phyloP scores from a whole-genome alignment of 805 yeast genomes.

The Schwanniomyces vanrijiae region DNA sequence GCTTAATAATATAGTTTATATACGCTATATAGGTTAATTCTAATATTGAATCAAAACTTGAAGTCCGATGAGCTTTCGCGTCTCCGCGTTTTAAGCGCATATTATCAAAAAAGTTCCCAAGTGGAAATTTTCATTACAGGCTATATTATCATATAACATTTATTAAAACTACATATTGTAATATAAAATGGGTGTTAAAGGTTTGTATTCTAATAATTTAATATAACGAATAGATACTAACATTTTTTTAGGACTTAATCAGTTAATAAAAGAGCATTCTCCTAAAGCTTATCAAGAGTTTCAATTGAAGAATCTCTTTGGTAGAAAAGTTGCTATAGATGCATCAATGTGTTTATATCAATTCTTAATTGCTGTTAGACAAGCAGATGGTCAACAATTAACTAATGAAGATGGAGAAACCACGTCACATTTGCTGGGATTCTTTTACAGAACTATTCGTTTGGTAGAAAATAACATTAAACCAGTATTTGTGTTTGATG shows the following conservation, averaged over 20 bases:
- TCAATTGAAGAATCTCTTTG: constrained; percentile 84
- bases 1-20: neutral
- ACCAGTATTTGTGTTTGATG: constrained; percentile 96
- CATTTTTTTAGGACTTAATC: constrained; percentile 65
- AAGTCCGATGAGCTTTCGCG: neutral
- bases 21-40: neutral
- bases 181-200: constrained; percentile 50
- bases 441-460: constrained; percentile 89
- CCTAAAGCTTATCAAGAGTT: constrained; percentile 74
- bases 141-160: neutral
- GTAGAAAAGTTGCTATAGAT: constrained; percentile 96
- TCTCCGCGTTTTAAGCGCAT: neutral
- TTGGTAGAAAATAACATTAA: constrained; percentile 92
- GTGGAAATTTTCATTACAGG: neutral
- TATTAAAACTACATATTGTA: neutral
- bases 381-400: constrained; percentile 92
- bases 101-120: neutral
- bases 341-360: constrained; percentile 97
- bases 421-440: constrained; percentile 90
- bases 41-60: neutral
- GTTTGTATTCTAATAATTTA: constrained; percentile 21
- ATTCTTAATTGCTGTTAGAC: constrained; percentile 93
- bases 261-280: constrained; percentile 85
- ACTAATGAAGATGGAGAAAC: constrained; percentile 90
- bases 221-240: constrained; percentile 10